These are phyloP conservation scores for Talaromyces sp. DNA, from an alignment of 2,329 filamentous ascomycete species.

Conservation along the genomic window DNA sequence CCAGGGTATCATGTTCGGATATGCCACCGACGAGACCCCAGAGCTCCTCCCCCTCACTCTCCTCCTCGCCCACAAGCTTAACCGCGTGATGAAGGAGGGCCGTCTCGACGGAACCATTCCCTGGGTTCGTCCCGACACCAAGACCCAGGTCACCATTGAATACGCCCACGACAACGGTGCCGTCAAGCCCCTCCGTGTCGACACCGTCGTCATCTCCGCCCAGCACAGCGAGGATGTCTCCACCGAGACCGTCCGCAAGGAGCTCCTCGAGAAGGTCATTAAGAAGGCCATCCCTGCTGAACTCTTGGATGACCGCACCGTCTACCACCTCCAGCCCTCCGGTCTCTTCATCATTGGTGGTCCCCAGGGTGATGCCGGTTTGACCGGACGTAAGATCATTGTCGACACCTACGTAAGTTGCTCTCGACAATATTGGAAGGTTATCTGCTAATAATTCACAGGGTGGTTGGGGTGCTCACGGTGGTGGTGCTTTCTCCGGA, in stretches of 20 bases:
- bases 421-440: not conserved
- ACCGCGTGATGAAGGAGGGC: conserved; percentile 87
- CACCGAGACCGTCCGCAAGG: conserved; percentile 88
- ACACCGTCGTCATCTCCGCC: conserved; percentile 95
- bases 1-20: conserved; percentile 99
- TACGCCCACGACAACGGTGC: conserved; percentile 93
- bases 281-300: conserved; percentile 89
- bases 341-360: conserved; percentile 99
- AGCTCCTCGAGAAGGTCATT: conserved; percentile 97
- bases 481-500: conserved; percentile 99
- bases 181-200: conserved; percentile 85
- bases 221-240: conserved; percentile 88
- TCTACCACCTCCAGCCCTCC: conserved; percentile 99
- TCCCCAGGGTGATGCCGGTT: conserved; percentile 96
- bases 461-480: conserved; percentile 98
- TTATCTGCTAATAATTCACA: not conserved
- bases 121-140: conserved; percentile 97
- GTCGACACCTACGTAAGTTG: conserved; percentile 80
- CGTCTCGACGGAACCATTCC: conserved; percentile 82
- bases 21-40: conserved; percentile 98
- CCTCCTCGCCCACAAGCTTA: conserved; percentile 93
- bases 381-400: conserved; percentile 98
- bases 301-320: conserved; percentile 87
- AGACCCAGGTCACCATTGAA: conserved; percentile 99
- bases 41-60: conserved; percentile 95